Evolutionary conservation across 2,329 filamentous ascomycete species (phyloP), one percentile per base, ranked within the genome.

Genomic region (Penicillium corylophilum): DNA sequence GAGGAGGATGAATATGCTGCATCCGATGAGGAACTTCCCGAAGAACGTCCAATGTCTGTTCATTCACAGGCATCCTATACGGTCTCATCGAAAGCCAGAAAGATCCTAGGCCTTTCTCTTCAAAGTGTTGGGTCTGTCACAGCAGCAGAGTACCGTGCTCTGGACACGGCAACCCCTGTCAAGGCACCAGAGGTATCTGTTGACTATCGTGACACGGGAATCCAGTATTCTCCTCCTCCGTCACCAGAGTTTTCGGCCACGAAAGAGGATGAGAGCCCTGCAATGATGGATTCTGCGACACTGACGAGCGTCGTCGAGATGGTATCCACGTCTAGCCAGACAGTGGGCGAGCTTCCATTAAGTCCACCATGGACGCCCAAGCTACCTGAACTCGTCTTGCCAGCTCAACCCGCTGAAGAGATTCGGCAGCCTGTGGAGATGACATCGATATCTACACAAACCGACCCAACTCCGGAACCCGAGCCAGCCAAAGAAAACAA

Each of bases 221-320:
- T 90, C 28, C 92, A 96, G 69, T 94, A 83, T 64, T 94, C 90
- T 29, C 91, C 90, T 41, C 90, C 90, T 1, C 80, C 87, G 3
- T 95, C 90, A 2, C 90, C 90, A 1, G 62, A 61, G 29, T 48
- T 65, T 39, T 44, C 59, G 35, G 54, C 60, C 23, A 60, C 55
- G n/a, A 41, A 40, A 16, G 56, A 61, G 13, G 29, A 44, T 7
- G 35, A 50, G 33, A 40, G 41, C 6, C 44, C 46, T 4, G 35
- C 56, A 50, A 61, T 54, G 56, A 70, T 60, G 46, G 65, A 66
- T 40, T 62, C 46, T 40, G 56, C 64, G 24, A 71, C 72, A 54
- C 41, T 73, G 15, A 71, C 67, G 4, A 46, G 55, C 26, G 45
- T 58, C 18, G 63, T 66, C 16, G 64, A 69, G 45, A 74, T 75